Conservation (phyloP, 2,329 filamentous ascomycete genomes). For the Xylariaceae sp. region DNA sequence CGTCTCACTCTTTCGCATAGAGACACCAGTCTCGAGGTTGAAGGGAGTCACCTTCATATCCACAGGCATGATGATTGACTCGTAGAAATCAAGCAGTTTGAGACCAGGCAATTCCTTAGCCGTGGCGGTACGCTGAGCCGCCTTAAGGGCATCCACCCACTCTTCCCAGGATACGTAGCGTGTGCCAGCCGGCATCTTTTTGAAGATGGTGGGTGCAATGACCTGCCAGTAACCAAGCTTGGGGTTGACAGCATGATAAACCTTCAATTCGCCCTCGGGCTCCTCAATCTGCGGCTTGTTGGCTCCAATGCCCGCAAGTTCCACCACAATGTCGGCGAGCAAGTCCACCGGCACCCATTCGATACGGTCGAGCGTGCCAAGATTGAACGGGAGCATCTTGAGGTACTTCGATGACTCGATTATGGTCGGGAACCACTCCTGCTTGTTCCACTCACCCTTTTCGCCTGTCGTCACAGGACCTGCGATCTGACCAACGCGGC, state of each 20-base stretch:
- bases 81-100: constrained; percentile 25
- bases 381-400: constrained; percentile 39
- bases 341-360: constrained; percentile 52
- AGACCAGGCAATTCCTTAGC: constrained; percentile 22
- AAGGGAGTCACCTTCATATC: constrained; percentile 19
- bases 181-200: constrained; percentile 19
- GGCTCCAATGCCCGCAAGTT: constrained; percentile 36
- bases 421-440: constrained; percentile 52
- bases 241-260: constrained; percentile 24
- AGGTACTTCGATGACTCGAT: constrained; percentile 44
- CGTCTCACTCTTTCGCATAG: constrained; percentile 17
- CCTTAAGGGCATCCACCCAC: constrained; percentile 22
- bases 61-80: constrained; percentile 16
- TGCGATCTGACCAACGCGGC: constrained; percentile 44
- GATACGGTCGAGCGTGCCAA: constrained; percentile 40
- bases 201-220: constrained; percentile 18
- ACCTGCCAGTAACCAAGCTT: constrained; percentile 23
- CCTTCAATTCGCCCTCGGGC: constrained; percentile 21
- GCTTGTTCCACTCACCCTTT: constrained; percentile 47
- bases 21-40: constrained; percentile 21
- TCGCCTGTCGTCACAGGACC: constrained; percentile 34
- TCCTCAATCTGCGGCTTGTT: constrained; percentile 18
- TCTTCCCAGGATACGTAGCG: constrained; percentile 18
- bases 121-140: constrained; percentile 14
- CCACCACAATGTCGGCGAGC: constrained; percentile 41